Base-by-base conservation (phyloP, 129 eudicot species). In the Artemisia tridentata region DNA sequence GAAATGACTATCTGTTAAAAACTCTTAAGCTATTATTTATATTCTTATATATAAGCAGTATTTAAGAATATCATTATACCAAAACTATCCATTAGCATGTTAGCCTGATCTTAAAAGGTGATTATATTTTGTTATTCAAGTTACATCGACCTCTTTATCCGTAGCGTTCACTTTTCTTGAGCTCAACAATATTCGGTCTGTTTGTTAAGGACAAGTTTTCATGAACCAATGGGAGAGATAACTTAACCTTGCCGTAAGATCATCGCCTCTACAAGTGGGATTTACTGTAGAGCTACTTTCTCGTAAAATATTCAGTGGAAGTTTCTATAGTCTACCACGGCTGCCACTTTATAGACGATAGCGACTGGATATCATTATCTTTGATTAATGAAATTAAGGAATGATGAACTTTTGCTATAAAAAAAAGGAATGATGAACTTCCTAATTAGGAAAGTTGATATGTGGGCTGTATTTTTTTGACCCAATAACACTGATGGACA, bases 361-460 rank as follows among this genome's bases (percentile, higher is more conserved):
- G 80, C 3, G 76, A 80, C 74, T 34, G 79, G 80, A 77, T 85
- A 80, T 76, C 72, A 45, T 16, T 38, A 72, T 63, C 34, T 71
- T 80, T 69, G 80, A 59, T 45, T 20, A 51, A 34, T 18, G 67
- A 59, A 58, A 58, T 31, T 54, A 47, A 23, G 25, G 25, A 23
- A 23, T 23, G 25, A 23, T 23, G 23, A 20, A 20, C 23, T 20
- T 20, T 20, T 20, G 23, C 23, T 20, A 20, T 0, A 20, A 20
- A 20, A 20, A 20, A 20, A 20, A 20, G 23, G 23, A 20, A 29
- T 5, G 76, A 71, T 72, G 67, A 80, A 72, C 68, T 85, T 85
- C 86, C 86, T 65, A 15, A 47, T 83, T 55, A 66, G 85, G 91
- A 16, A 85, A 79, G 63, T 82, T 67, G 71, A 52, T 55, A 73